phyloP scores from a whole-genome alignment of 2,329 filamentous ascomycete species.

The Tolypocladium ophioglossoides region DNA sequence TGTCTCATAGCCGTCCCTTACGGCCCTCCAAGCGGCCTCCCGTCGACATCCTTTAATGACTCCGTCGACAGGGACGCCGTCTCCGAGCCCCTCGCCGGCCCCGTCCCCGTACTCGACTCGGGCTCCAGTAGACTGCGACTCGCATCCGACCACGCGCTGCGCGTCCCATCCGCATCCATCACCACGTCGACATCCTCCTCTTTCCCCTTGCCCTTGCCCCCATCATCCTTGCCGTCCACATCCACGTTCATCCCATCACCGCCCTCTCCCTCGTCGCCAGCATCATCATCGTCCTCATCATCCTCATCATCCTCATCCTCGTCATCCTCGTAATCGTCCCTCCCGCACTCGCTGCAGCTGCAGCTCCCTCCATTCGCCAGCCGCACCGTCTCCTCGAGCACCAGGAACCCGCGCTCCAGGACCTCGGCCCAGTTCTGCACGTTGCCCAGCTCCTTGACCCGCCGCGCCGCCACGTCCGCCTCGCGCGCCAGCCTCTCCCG shows the following conservation, averaged over 20 bases:
- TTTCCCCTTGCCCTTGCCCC: slow-evolving; percentile 5
- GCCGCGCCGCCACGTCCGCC: slow-evolving; percentile 49
- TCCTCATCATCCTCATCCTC: too few relatives aligned
- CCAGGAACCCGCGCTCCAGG: slow-evolving; percentile 56
- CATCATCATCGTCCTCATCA: slow-evolving; percentile 3
- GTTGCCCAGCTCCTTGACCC: slow-evolving; percentile 68
- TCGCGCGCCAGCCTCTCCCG: slow-evolving; percentile 55
- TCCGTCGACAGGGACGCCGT: slow-evolving; percentile 25
- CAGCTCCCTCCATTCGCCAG: slow-evolving; percentile 33
- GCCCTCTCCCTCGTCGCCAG: neutral
- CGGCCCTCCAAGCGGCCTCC: neutral
- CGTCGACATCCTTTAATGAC: slow-evolving; percentile 9
- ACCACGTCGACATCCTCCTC: slow-evolving; percentile 10
- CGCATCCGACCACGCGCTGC: slow-evolving; percentile 22
- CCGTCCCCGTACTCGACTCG: slow-evolving; percentile 23
- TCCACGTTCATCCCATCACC: slow-evolving; percentile 11
- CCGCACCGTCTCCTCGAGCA: slow-evolving; percentile 54
- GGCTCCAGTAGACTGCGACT: slow-evolving; percentile 26
- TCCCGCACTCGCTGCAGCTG: slow-evolving; percentile 28
- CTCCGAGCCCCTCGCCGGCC: slow-evolving; percentile 24
- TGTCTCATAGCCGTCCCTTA: neutral
- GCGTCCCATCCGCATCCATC: slow-evolving; percentile 12
- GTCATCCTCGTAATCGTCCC: slow-evolving; percentile 12
- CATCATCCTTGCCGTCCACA: slow-evolving; percentile 4
- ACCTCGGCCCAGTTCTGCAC: slow-evolving; percentile 85